Evolutionary conservation across 1,139 yeast species (phyloP).

Genomic region (Candida sp.): DNA sequence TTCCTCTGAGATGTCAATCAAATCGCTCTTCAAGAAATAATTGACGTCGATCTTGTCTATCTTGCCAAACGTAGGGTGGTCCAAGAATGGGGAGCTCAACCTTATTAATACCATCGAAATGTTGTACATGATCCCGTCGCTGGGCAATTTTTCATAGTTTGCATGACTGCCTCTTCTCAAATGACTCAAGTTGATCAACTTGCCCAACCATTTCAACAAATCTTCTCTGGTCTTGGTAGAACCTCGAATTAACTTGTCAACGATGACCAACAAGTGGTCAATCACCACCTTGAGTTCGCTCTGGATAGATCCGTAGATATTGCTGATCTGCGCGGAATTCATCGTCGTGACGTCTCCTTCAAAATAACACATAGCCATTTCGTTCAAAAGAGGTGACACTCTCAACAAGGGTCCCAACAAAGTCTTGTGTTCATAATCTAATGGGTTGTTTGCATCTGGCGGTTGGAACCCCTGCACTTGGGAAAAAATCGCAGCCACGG

Average conservation of each 20-base stretch:
- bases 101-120: slow-evolving; percentile 67
- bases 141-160: slow-evolving; percentile 64
- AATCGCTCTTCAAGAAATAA: slow-evolving; percentile 55
- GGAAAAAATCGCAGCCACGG: slow-evolving; percentile 65
- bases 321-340: slow-evolving; percentile 45
- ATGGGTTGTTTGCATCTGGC: slow-evolving; percentile 41
- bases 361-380: slow-evolving; percentile 47
- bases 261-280: slow-evolving; percentile 67
- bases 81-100: slow-evolving; percentile 86
- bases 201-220: slow-evolving; percentile 70
- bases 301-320: slow-evolving; percentile 59
- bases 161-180: slow-evolving; percentile 89
- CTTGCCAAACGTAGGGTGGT: slow-evolving; percentile 59
- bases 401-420: slow-evolving; percentile 79
- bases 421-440: slow-evolving; percentile 62
- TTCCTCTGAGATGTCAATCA: slow-evolving; percentile 76
- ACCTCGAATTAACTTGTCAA: slow-evolving; percentile 81
- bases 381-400: slow-evolving; percentile 68
- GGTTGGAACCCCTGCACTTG: slow-evolving; percentile 60
- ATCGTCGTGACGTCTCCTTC: slow-evolving; percentile 44
- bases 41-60: slow-evolving; percentile 77
- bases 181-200: slow-evolving; percentile 78
- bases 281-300: slow-evolving; percentile 60
- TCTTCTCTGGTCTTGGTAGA: slow-evolving; percentile 65
- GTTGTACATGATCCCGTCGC: slow-evolving; percentile 86